Evolutionary conservation across 73 alveolate species (phyloP).

Genomic region (Tetrahymena malaccensis): DNA sequence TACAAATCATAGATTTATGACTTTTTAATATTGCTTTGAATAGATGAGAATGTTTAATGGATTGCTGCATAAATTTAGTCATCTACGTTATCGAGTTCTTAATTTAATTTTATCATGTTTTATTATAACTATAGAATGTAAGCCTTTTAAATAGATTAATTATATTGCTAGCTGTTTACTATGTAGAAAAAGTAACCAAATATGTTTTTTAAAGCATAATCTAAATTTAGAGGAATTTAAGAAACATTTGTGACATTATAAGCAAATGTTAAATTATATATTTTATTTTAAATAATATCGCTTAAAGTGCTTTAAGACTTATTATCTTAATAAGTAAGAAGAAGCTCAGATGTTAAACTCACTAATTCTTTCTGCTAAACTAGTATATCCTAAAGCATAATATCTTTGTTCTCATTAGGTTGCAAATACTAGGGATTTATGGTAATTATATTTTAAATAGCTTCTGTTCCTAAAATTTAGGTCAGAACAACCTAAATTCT

Average conservation of each 20-base stretch:
- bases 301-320: not conserved
- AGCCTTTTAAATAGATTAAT: not conserved
- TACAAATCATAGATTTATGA: not conserved
- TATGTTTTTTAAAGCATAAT: not conserved
- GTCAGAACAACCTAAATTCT: not conserved
- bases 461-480: not conserved
- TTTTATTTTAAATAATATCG: not conserved
- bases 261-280: not conserved
- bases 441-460: not conserved
- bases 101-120: not conserved
- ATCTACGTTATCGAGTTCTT: not conserved
- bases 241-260: not conserved
- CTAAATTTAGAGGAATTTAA: not conserved
- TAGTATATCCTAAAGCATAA: not conserved
- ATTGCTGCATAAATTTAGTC: not conserved
- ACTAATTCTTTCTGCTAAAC: not conserved
- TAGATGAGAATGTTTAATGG: not conserved
- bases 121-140: not conserved
- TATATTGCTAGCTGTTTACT: not conserved
- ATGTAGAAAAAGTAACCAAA: not conserved
- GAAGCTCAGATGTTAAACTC: not conserved
- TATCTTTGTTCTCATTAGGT: not conserved
- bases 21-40: not conserved
- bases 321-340: not conserved
- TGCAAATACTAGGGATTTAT: not conserved